These are phyloP conservation scores for Chionographis japonica DNA, from an alignment of 106 monocot genomes.

Conservation along the genomic window DNA sequence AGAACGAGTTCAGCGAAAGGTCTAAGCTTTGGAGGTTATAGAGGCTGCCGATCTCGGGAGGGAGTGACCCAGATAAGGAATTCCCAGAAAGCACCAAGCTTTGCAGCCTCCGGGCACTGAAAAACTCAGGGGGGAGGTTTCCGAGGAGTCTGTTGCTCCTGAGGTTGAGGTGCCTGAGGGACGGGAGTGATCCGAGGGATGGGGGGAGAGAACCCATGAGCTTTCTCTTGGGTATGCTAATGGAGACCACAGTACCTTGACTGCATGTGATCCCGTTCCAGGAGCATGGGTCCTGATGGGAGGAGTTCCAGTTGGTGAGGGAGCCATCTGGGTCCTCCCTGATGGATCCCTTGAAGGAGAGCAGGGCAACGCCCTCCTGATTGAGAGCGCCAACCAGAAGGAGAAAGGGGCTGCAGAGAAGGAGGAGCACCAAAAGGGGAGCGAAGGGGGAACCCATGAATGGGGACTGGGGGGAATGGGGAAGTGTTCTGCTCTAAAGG, in stretches of 20 bases:
- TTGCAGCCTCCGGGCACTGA: constrained; percentile 31
- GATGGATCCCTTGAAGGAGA: constrained; percentile 51
- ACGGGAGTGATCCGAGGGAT: constrained; percentile 29
- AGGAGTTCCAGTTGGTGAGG: constrained; percentile 69
- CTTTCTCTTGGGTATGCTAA: constrained; percentile 43
- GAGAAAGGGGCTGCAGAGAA: background rate
- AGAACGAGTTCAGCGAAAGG: constrained; percentile 49
- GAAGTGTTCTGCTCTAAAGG: too few species aligned
- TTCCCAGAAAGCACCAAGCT: constrained; percentile 52
- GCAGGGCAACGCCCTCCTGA: constrained; percentile 52
- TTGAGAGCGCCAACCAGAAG: constrained; percentile 16
- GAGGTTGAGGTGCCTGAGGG: constrained; percentile 63
- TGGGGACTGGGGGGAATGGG: too few species aligned
- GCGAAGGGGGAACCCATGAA: too few species aligned
- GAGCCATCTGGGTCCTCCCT: constrained; percentile 33
- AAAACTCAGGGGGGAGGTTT: constrained; percentile 24
- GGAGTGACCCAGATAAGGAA: constrained; percentile 38
- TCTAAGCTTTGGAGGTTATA: constrained; percentile 45
- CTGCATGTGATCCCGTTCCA: constrained; percentile 73
- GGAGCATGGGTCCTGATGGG: constrained; percentile 51
- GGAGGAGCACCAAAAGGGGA: background rate
- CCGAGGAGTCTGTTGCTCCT: constrained; percentile 54
- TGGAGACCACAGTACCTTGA: constrained; percentile 32
- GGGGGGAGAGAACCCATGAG: constrained; percentile 39
- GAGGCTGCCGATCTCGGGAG: constrained; percentile 39